Conservation (phyloP, 176 grass and related monocot species). For the Carex cristatella region DNA sequence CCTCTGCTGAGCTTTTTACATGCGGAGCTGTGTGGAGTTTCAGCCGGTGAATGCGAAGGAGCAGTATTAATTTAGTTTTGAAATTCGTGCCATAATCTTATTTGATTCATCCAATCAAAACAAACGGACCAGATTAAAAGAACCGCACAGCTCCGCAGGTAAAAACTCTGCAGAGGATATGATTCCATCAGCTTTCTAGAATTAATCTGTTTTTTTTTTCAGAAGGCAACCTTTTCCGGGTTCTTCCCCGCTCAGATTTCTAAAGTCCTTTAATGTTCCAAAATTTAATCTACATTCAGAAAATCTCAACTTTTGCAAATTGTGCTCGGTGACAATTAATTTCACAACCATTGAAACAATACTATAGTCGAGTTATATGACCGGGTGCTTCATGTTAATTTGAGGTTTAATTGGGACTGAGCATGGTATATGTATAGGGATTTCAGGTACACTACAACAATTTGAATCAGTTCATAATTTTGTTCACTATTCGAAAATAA, state of each 20-base stretch:
- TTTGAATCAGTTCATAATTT: too few species aligned
- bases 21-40: too few species aligned
- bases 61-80: too few species aligned
- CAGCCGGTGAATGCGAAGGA: too few species aligned
- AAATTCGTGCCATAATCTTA: too few species aligned
- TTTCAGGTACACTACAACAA: too few species aligned
- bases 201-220: neutral
- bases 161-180: too few species aligned
- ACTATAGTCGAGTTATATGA: neutral
- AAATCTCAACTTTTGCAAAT: neutral
- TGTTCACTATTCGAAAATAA: too few species aligned
- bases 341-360: neutral
- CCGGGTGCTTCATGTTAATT: neutral
- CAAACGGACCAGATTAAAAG: too few species aligned
- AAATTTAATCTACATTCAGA: neutral
- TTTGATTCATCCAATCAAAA: too few species aligned
- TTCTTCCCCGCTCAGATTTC: neutral
- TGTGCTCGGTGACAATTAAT: neutral
- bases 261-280: neutral
- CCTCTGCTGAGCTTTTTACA: too few species aligned
- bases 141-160: too few species aligned
- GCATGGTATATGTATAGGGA: neutral
- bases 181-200: neutral
- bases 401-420: neutral
- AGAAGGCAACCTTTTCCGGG: neutral